Base-by-base conservation (phyloP, 768 basidiomycete genomes). In the Macrolepiota albuminosa region DNA sequence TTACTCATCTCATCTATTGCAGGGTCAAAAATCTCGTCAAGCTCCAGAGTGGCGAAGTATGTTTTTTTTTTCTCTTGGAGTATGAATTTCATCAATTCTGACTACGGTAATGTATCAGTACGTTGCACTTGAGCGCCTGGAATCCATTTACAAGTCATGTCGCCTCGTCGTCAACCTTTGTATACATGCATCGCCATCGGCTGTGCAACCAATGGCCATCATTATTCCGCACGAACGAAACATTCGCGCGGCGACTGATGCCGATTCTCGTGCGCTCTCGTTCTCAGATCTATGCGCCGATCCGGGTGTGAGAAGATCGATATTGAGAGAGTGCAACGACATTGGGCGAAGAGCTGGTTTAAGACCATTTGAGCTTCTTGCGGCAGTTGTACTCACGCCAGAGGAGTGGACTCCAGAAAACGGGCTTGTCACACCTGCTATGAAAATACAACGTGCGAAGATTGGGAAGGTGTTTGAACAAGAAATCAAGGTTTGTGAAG, bases 341-440 rank as follows among this genome's bases (percentile, higher is more conserved):
- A 70, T 85, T 1, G 95, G 88, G 16, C 92, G 88, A 84, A 93
- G 89, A 81, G 85, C 80, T 54, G 86, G 86, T 2, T 88, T 96
- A 71, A 91, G 89, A 75, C 65, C 80, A 56, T 84, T 90, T 76
- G 93, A 96, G 76, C 73, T 84, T 58, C 75, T 95, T 24, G 82
- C 86, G 67, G 85, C 77, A 14, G 87, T 94, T 18, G 78, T 96
- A 26, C 70, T 96, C 66, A 87, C 87, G 3, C 67, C 85, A 21
- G 88, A 95, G 13, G 93, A 95, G 73, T 95, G 94, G 94, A 95
- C 92, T 8, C 89, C 93, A 0, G 88, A 92, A 76, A 90, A 71
- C 63, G 94, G 91, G 56, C 75, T 95, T 37, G 81, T 93, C 56
- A 95, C 93, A 0, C 89, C 93, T n/a, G 93, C 93, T 59, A 91